phyloP scores from a whole-genome alignment of 371 early-diverging fungal species.

The Chytridium lagenaria region DNA sequence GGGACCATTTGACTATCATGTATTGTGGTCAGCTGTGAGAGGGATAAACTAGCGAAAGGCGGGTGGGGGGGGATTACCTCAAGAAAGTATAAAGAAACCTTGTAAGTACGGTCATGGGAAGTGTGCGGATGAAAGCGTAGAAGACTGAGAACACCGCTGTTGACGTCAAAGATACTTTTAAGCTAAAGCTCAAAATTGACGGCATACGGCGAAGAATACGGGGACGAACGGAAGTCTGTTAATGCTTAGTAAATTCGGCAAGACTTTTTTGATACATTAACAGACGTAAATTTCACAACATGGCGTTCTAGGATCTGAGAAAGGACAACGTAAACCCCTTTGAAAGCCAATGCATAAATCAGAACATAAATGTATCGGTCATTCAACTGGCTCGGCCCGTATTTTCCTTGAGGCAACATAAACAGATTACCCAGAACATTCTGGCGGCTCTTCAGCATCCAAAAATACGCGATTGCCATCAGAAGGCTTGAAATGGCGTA shows the following conservation, averaged over 20 bases:
- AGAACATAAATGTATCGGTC: conserved; percentile 12
- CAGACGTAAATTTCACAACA: not conserved
- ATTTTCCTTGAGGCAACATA: conserved; percentile 6
- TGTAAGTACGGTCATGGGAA: not conserved
- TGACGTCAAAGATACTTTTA: not conserved
- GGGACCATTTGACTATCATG: not conserved
- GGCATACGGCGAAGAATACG: not conserved
- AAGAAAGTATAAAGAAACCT: not conserved
- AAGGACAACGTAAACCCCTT: not conserved
- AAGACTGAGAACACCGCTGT: not conserved
- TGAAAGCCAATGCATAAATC: not conserved
- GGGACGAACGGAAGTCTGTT: not conserved
- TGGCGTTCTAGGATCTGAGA: not conserved
- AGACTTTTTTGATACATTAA: not conserved
- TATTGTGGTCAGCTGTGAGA: no score
- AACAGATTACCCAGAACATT: not conserved
- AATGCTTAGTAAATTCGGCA: not conserved
- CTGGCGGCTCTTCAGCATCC: not conserved
- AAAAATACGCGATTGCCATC: not conserved
- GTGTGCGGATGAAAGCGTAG: not conserved
- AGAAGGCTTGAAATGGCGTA: not conserved
- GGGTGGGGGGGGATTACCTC: no score
- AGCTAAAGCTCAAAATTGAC: not conserved
- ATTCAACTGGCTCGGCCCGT: conserved; percentile 16
- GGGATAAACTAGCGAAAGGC: no score